Percentiles rank a stretch among this genome's conserved stretches.
Evolutionary conservation across 768 basidiomycete species (phyloP).

Genomic region (Psilocybe cyanescens): DNA sequence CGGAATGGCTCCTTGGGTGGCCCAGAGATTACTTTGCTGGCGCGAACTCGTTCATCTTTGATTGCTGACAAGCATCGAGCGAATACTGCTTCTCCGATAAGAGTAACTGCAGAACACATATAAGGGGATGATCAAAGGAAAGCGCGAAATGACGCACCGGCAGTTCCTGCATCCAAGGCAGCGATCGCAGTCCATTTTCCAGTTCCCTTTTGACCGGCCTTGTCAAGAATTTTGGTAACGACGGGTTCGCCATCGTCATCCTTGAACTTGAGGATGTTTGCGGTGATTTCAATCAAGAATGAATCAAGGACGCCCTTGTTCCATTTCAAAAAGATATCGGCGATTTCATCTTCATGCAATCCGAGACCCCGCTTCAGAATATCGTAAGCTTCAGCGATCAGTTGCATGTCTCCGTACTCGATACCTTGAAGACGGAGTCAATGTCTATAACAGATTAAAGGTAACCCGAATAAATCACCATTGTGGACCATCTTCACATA

Average conservation of each 20-base stretch:
- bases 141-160: constrained; percentile 53
- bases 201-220: constrained; percentile 98
- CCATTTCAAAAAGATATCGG: constrained; percentile 92
- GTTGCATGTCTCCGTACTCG: constrained; percentile 99
- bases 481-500: constrained; percentile 99
- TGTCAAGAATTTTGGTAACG: constrained; percentile 92
- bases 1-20: constrained; percentile 93
- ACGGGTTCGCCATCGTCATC: constrained; percentile 94
- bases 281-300: constrained; percentile 98
- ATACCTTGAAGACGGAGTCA: constrained; percentile 66
- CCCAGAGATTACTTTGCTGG: constrained; percentile 88
- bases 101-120: constrained; percentile 66
- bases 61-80: constrained; percentile 97
- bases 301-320: constrained; percentile 99
- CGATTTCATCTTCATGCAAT: constrained; percentile 85
- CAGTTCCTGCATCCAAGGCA: constrained; percentile 90
- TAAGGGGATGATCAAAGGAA: constrained; percentile 8
- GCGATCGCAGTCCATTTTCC: constrained; percentile 99
- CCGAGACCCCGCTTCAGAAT: constrained; percentile 97
- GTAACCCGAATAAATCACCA: constrained; percentile 47
- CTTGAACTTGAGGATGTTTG: constrained; percentile 96
- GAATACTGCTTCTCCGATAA: constrained; percentile 99
- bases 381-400: constrained; percentile 98
- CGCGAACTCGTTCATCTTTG: constrained; percentile 94
- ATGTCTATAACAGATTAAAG: constrained; percentile 2